These are phyloP conservation scores for Xanthoconium separans DNA, from an alignment of 1,284 basidiomycete genomes.

Conservation along the genomic window DNA sequence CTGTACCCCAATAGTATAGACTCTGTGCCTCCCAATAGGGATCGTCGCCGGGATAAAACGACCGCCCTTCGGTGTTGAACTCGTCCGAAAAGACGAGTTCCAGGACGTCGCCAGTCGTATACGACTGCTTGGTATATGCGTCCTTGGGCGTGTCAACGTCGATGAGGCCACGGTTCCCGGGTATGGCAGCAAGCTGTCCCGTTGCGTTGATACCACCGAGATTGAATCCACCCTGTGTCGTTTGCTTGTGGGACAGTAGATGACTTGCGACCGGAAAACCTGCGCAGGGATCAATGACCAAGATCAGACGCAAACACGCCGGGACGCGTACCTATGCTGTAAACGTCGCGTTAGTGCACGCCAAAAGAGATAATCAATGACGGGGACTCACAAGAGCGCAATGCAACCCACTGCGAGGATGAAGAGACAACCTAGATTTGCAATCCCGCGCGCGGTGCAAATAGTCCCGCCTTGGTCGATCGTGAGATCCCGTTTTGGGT, in stretches of 20 bases:
- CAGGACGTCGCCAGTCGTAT: conserved; percentile 45
- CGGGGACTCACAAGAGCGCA: conserved; percentile 33
- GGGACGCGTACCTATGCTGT: conserved; percentile 23
- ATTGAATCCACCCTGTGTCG: conserved; percentile 45
- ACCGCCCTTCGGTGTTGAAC: conserved; percentile 60
- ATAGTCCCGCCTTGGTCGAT: conserved; percentile 41
- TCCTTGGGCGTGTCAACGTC: conserved; percentile 73
- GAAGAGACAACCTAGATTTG: conserved; percentile 47
- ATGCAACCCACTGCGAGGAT: conserved; percentile 37
- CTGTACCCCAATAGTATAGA: conserved; percentile 69
- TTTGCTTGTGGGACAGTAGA: conserved; percentile 37
- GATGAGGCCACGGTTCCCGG: conserved; percentile 68
- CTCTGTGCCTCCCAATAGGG: conserved; percentile 71
- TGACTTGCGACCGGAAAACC: conserved; percentile 37
- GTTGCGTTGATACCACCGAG: conserved; percentile 53
- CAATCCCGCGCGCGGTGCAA: conserved; percentile 39
- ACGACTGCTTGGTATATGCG: conserved; percentile 60
- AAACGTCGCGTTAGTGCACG: conserved; percentile 1
- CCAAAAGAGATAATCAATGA: not conserved
- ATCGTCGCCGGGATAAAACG: conserved; percentile 53
- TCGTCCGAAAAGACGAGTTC: conserved; percentile 69
- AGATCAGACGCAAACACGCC: not conserved
- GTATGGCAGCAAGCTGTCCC: conserved; percentile 62
- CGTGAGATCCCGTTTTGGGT: conserved; percentile 35
- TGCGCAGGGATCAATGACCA: conserved; percentile 7